A percentile compares a stretch with the other conserved stretches of the same genome.
Conservation (phyloP, 331 rosid genomes). For the Malus hybrid region DNA sequence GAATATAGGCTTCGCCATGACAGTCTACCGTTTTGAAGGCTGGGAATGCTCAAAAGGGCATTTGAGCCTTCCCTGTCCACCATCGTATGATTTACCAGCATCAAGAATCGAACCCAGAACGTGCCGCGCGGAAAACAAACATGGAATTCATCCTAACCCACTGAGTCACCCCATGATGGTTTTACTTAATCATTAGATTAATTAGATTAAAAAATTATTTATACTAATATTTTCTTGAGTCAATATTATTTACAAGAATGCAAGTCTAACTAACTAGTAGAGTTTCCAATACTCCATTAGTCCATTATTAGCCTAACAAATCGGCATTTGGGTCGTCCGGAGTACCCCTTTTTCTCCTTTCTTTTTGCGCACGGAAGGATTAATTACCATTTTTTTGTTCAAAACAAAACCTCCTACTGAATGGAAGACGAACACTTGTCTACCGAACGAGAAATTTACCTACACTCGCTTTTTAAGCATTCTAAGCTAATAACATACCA, state of each 20-base stretch:
- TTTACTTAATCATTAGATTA: no score
- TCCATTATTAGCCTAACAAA: not conserved
- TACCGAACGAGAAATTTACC: no score
- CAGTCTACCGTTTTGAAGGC: no score
- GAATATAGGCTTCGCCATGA: not conserved
- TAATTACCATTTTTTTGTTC: not conserved
- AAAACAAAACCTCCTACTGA: not conserved
- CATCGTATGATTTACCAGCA: rapidly evolving
- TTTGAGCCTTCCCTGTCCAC: no score
- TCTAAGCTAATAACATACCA: no score
- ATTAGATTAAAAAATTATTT: no score
- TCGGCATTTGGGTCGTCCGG: not conserved
- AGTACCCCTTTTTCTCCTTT: not conserved
- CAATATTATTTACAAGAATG: not conserved
- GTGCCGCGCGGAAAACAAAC: no score
- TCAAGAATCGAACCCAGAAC: rapidly evolving
- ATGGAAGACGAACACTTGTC: no score
- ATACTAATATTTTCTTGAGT: not conserved
- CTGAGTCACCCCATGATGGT: rapidly evolving
- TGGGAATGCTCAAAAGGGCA: no score
- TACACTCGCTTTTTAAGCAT: no score
- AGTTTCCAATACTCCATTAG: not conserved
- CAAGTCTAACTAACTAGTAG: not conserved
- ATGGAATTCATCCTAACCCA: no score
- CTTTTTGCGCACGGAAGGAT: slow-evolving; percentile 19